These are phyloP conservation scores for Lactarius psammicola DNA, from an alignment of 768 basidiomycete genomes.

Conservation along the genomic window DNA sequence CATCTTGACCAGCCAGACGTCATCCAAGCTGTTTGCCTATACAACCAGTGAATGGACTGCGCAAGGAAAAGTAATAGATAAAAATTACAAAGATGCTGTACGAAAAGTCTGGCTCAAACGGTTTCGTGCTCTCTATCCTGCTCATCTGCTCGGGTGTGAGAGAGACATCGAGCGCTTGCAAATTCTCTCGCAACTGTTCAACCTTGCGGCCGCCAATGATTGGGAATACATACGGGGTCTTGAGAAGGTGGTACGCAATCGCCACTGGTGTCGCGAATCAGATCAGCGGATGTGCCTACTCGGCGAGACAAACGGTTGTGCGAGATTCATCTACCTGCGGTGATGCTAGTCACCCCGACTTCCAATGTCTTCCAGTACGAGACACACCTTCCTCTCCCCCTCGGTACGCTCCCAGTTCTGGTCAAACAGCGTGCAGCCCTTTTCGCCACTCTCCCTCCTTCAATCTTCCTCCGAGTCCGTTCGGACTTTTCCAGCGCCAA, in stretches of 20 bases:
- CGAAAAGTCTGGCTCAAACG: conserved; percentile 45
- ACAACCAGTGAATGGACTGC: background rate
- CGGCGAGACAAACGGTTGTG: background rate
- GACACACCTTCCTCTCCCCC: conserved; percentile 23
- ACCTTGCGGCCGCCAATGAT: conserved; percentile 53
- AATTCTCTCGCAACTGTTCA: conserved; percentile 49
- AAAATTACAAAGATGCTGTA: background rate
- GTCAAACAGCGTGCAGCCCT: conserved; percentile 34
- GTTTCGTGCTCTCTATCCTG: conserved; percentile 43
- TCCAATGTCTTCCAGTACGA: conserved; percentile 45
- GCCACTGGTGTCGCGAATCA: conserved; percentile 38
- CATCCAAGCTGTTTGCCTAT: background rate
- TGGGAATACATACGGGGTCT: conserved; percentile 49
- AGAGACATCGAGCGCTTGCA: conserved; percentile 49
- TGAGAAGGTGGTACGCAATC: conserved; percentile 53
- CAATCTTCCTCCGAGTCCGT: conserved; percentile 41
- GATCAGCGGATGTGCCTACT: background rate
- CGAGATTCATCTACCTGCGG: conserved; percentile 39
- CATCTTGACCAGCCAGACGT: background rate
- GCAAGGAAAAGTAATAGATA: background rate
- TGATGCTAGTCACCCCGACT: conserved; percentile 48
- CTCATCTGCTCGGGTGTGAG: conserved; percentile 45
- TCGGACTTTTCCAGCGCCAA: conserved; percentile 42
- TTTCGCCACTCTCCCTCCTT: conserved; percentile 35
- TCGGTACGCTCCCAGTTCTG: conserved; percentile 23